Conservation (phyloP, 2,329 filamentous ascomycete species). For the Ophiocordyceps camponoti-saundersi region DNA sequence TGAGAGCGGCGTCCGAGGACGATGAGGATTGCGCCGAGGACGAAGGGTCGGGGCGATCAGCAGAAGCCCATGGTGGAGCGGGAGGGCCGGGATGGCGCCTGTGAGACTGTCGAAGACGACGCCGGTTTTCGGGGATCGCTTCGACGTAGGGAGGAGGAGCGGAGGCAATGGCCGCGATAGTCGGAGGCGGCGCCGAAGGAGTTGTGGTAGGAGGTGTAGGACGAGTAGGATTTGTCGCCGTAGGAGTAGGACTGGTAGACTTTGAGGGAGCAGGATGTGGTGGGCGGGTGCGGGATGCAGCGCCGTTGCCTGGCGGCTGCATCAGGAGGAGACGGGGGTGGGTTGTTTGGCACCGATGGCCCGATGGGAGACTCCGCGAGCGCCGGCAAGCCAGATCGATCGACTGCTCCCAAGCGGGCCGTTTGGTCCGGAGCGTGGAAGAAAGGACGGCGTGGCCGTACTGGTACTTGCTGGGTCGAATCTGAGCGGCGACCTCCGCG, state of each 20-base stretch:
- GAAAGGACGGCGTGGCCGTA: background rate
- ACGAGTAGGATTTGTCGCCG: background rate
- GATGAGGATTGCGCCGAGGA: slow-evolving; percentile 1
- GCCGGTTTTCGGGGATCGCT: background rate
- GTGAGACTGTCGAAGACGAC: slow-evolving; percentile 2
- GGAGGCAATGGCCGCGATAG: background rate
- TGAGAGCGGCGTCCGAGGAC: background rate
- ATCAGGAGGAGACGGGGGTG: slow-evolving; percentile 9
- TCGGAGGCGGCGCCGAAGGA: slow-evolving; percentile 1
- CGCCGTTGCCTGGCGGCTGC: slow-evolving; percentile 9
- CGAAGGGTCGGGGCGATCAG: slow-evolving; percentile 3
- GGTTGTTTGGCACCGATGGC: background rate
- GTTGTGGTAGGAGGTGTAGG: background rate
- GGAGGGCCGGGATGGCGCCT: slow-evolving; percentile 3
- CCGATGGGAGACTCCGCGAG: background rate
- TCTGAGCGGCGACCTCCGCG: background rate
- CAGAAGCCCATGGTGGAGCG: slow-evolving; percentile 5
- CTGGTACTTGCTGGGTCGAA: slow-evolving; percentile 1
- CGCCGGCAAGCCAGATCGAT: background rate
- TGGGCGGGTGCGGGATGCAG: slow-evolving; percentile 3
- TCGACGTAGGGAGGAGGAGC: background rate
- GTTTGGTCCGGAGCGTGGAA: background rate
- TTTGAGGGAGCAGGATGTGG: slow-evolving; percentile 2
- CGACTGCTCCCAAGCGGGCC: background rate
- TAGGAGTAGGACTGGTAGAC: background rate